A percentile compares a stretch with the other conserved stretches of the same genome.
Conservation (phyloP, 164 flowering plant species). For the Stephania yunnanensis region DNA sequence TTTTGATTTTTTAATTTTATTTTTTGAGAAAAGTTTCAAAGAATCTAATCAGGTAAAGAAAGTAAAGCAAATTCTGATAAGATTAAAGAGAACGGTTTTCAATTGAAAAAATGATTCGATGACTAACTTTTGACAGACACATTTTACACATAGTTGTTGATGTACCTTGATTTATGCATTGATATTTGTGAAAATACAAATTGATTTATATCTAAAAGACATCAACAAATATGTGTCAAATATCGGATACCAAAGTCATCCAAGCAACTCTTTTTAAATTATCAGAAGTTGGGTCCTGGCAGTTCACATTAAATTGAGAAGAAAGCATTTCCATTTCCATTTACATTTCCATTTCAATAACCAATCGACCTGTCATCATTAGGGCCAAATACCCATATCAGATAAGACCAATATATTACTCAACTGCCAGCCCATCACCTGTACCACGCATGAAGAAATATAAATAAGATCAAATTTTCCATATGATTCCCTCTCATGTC, state of each 20-base stretch:
- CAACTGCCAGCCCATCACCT: background rate
- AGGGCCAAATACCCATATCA: background rate
- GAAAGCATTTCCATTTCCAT: background rate
- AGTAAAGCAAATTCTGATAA: background rate
- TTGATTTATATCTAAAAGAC: too few species aligned
- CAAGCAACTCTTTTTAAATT: too few species aligned
- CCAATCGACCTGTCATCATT: background rate
- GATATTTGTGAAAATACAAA: too few species aligned
- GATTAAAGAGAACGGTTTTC: background rate
- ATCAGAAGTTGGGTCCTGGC: background rate
- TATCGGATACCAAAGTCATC: too few species aligned
- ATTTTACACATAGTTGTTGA: too few species aligned
- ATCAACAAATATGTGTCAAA: too few species aligned
- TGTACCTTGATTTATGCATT: too few species aligned
- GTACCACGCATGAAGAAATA: background rate
- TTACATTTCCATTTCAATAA: background rate
- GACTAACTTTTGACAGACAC: too few species aligned
- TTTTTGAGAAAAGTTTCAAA: background rate
- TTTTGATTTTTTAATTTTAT: background rate
- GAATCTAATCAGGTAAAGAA: background rate
- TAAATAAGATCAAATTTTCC: too few species aligned
- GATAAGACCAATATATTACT: background rate
- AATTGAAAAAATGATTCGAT: too few species aligned
- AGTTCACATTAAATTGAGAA: background rate
- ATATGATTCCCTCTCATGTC: too few species aligned